phyloP scores from a whole-genome alignment of 306 rosid genomes.

The Oemleria cerasiformis region DNA sequence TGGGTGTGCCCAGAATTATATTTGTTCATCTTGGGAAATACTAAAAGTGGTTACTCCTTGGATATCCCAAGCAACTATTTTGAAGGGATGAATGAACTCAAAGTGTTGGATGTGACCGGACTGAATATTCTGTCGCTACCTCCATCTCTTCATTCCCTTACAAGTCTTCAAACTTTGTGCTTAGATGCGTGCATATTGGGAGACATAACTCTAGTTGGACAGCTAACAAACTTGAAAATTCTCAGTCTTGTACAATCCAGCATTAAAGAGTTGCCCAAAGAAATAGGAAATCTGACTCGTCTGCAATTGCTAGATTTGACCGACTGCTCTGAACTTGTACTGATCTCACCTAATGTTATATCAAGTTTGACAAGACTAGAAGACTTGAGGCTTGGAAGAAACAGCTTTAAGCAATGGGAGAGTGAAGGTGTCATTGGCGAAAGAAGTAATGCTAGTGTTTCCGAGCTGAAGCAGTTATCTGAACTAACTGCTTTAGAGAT shows the following conservation, averaged over 20 bases:
- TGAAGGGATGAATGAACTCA: slow-evolving; percentile 12
- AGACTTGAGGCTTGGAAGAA: slow-evolving; percentile 10
- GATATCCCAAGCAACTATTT: slow-evolving; percentile 16
- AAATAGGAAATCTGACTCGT: not conserved
- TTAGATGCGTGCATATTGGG: not conserved
- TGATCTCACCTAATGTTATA: slow-evolving; percentile 8
- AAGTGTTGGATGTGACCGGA: slow-evolving; percentile 15
- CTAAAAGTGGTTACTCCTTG: not conserved
- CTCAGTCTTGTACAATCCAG: not conserved
- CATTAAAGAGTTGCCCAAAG: not conserved
- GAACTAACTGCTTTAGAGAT: not conserved
- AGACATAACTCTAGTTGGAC: slow-evolving; percentile 12
- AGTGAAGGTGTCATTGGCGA: not conserved
- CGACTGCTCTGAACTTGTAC: not conserved
- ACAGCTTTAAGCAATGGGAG: slow-evolving; percentile 10
- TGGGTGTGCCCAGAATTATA: slow-evolving; percentile 11
- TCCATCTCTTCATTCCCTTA: slow-evolving; percentile 15
- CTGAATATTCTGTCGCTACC: slow-evolving; percentile 1
- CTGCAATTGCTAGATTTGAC: slow-evolving; percentile 20
- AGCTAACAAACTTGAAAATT: slow-evolving; percentile 16
- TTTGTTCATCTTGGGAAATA: not conserved
- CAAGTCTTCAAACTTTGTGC: slow-evolving; percentile 20
- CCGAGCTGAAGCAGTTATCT: slow-evolving; percentile 3
- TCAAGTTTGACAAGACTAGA: slow-evolving; percentile 15
- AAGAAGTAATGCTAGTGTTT: slow-evolving; percentile 15